Evolutionary conservation across 257 asterid genomes (phyloP).

Genomic region (Solanum ossicruentum): DNA sequence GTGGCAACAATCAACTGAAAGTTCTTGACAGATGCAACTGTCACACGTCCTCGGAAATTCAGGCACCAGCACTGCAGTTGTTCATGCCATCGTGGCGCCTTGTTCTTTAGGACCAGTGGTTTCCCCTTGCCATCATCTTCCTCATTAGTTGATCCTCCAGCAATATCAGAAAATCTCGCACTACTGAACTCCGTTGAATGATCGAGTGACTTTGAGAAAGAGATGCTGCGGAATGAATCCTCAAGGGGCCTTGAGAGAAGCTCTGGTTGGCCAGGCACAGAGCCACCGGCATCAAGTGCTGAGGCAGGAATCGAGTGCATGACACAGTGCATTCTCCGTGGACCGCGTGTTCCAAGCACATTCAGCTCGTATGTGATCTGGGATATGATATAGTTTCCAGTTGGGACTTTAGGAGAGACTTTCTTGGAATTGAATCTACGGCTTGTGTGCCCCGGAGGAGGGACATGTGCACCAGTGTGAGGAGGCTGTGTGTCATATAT

Average conservation of each 20-base stretch:
- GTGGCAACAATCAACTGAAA: conserved; percentile 71
- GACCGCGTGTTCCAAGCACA: conserved; percentile 93
- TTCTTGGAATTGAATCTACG: conserved; percentile 73
- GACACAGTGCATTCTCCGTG: conserved; percentile 74
- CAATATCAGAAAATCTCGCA: conserved; percentile 62
- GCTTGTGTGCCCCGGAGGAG: conserved; percentile 63
- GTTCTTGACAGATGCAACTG: conserved; percentile 91
- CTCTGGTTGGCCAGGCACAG: conserved; percentile 89
- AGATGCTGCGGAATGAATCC: conserved; percentile 76
- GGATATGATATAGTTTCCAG: conserved; percentile 74
- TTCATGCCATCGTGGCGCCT: conserved; percentile 91
- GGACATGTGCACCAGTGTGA: conserved; percentile 28
- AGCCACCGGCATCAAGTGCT: conserved; percentile 70
- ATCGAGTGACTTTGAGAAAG: conserved; percentile 76
- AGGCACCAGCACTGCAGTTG: conserved; percentile 96
- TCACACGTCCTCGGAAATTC: conserved; percentile 79
- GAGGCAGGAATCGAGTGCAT: conserved; percentile 86
- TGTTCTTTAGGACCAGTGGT: conserved; percentile 79
- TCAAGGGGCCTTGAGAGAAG: conserved; percentile 70
- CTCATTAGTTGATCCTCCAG: conserved; percentile 15
- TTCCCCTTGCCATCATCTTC: conserved; percentile 32
- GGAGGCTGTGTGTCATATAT: conserved; percentile 90
- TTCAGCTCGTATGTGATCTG: conserved; percentile 78
- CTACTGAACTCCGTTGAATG: conserved; percentile 71
- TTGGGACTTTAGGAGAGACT: neutral